A percentile compares a stretch with the other conserved stretches of the same genome.
phyloP scores from a whole-genome alignment of 305 asterid genomes.

The Fraxinus sp. region DNA sequence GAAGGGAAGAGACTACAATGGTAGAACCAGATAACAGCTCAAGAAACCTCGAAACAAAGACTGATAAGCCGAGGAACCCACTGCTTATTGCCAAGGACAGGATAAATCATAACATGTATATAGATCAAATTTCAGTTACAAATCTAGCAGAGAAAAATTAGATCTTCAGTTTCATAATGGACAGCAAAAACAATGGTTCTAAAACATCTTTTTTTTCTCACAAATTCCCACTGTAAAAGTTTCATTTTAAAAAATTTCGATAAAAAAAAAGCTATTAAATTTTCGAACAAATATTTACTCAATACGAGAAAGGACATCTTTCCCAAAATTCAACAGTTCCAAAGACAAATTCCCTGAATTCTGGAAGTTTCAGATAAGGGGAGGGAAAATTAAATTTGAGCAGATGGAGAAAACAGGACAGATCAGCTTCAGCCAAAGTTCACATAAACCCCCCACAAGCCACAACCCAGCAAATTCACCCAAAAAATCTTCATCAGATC shows the following conservation, averaged over 20 bases:
- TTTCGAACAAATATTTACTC: neutral
- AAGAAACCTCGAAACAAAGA: neutral
- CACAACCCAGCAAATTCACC: neutral
- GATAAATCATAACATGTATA: neutral
- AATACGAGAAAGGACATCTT: neutral
- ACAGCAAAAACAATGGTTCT: neutral
- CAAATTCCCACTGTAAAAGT: neutral
- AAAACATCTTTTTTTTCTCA: neutral
- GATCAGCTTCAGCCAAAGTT: neutral
- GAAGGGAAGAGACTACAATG: neutral
- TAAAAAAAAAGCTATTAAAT: neutral
- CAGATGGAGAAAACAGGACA: neutral
- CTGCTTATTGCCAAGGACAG: neutral
- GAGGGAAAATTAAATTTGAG: neutral
- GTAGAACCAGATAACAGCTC: neutral
- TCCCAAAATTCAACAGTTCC: neutral
- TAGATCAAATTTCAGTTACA: neutral
- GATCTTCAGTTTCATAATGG: neutral
- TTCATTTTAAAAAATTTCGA: neutral
- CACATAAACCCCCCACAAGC: neutral
- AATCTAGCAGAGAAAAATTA: neutral
- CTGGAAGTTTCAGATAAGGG: neutral
- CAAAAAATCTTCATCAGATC: neutral
- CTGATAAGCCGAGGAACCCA: neutral
- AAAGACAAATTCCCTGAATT: neutral